These are phyloP conservation scores for Boletus reticulatus DNA, from an alignment of 768 basidiomycete species.

Conservation along the genomic window DNA sequence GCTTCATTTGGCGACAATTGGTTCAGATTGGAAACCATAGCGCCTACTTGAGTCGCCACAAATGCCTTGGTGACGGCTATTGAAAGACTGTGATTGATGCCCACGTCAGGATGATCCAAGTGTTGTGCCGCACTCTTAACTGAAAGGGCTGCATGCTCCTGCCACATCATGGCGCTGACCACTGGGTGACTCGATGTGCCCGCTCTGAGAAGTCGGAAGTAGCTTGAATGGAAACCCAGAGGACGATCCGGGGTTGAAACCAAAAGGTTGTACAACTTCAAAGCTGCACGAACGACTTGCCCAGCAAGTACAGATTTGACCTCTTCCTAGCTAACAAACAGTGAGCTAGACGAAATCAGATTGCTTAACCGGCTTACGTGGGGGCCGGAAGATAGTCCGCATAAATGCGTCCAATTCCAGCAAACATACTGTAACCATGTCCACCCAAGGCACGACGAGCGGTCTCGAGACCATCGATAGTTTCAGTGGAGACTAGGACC, in stretches of 20 bases:
- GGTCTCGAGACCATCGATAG: conserved; percentile 57
- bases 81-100: conserved; percentile 54
- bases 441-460: conserved; percentile 74
- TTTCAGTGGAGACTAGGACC: conserved; percentile 49
- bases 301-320: conserved; percentile 77
- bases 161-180: conserved; percentile 31
- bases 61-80: conserved; percentile 70
- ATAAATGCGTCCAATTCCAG: conserved; percentile 64
- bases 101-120: conserved; percentile 49
- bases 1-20: conserved; percentile 17
- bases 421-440: conserved; percentile 70
- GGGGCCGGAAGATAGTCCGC: conserved; percentile 62
- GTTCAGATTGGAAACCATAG: conserved; percentile 40
- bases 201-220: conserved; percentile 51
- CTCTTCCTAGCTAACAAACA: conserved; percentile 59
- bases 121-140: conserved; percentile 42
- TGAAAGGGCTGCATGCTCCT: conserved; percentile 44
- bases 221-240: conserved; percentile 30
- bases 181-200: conserved; percentile 17
- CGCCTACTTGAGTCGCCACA: conserved; percentile 53
- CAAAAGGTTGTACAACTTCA: conserved; percentile 57
- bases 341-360: not conserved
- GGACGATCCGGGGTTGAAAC: conserved; percentile 20
- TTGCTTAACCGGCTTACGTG: conserved; percentile 43
- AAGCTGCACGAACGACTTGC: conserved; percentile 69